Evolutionary conservation across 257 asterid species (phyloP).

Genomic region (Solanum ossicruentum): DNA sequence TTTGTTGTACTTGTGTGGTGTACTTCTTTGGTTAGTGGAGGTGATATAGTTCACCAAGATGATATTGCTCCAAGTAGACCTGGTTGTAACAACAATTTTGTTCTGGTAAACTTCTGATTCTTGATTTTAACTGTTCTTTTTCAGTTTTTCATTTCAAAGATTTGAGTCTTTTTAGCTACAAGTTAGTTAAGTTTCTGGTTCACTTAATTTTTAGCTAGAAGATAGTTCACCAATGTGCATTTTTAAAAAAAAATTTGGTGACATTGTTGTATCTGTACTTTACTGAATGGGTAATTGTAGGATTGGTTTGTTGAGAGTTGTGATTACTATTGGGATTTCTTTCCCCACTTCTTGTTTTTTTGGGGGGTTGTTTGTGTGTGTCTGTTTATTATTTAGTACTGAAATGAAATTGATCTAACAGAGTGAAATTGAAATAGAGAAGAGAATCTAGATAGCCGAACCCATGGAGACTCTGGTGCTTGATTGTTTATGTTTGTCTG

Average conservation of each 20-base stretch:
- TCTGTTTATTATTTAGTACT: neutral
- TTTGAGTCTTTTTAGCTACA: neutral
- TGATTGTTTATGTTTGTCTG: neutral
- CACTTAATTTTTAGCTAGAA: neutral
- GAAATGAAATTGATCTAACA: neutral
- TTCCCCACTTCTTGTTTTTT: neutral
- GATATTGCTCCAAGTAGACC: constrained; percentile 69
- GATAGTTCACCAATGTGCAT: neutral
- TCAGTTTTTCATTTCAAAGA: neutral
- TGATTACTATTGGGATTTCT: neutral
- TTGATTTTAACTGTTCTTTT: neutral
- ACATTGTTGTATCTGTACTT: neutral
- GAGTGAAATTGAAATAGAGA: neutral
- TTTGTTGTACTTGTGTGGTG: constrained; percentile 18
- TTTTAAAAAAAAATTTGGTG: neutral
- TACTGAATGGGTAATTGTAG: neutral
- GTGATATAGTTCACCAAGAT: constrained; percentile 87
- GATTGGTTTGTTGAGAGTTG: neutral
- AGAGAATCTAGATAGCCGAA: neutral
- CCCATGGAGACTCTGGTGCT: neutral
- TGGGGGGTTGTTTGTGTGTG: neutral
- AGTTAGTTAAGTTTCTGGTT: neutral
- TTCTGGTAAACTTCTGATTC: constrained; percentile 43
- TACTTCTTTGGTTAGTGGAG: constrained; percentile 42
- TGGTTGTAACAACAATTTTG: constrained; percentile 82